Conservation (phyloP, 495 filamentous ascomycete species). For the Penicillium egyptiacum region DNA sequence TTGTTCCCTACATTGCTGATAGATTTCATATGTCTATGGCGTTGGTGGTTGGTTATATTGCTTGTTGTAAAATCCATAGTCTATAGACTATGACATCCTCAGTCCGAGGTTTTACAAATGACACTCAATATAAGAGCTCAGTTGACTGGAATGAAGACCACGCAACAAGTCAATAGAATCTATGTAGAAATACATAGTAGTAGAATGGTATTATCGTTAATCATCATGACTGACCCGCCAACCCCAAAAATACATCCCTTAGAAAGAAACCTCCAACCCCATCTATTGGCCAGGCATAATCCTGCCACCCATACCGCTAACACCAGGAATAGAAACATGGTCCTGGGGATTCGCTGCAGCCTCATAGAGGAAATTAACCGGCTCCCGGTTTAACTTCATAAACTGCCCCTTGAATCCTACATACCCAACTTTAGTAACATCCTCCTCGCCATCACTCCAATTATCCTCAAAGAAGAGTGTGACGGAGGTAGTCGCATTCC, state of each 20-base stretch:
- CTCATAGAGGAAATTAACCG: slow-evolving; percentile 86
- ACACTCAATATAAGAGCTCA: neutral
- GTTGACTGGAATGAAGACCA: neutral
- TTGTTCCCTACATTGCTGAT: slow-evolving; percentile 3
- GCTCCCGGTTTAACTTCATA: slow-evolving; percentile 79
- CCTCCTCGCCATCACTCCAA: slow-evolving; percentile 64
- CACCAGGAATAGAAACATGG: slow-evolving; percentile 59
- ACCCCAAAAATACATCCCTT: neutral
- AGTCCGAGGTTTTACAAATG: neutral
- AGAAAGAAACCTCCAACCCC: neutral
- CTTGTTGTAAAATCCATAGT: slow-evolving; percentile 9
- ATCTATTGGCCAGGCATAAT: slow-evolving; percentile 43
- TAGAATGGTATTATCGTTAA: slow-evolving; percentile 5
- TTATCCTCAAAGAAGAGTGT: slow-evolving; percentile 78
- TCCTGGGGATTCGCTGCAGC: slow-evolving; percentile 88
- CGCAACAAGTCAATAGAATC: neutral
- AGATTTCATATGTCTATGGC: slow-evolving; percentile 17
- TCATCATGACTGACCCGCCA: slow-evolving; percentile 3
- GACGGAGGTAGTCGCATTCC: slow-evolving; percentile 74
- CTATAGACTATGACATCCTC: slow-evolving; percentile 3
- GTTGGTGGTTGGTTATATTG: slow-evolving; percentile 25
- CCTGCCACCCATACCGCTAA: slow-evolving; percentile 40
- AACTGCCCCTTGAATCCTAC: slow-evolving; percentile 92
- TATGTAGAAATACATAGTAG: slow-evolving; percentile 1
- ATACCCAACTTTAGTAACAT: slow-evolving; percentile 76